Conservation (phyloP, 768 basidiomycete genomes). For the Lyophyllum semitale region DNA sequence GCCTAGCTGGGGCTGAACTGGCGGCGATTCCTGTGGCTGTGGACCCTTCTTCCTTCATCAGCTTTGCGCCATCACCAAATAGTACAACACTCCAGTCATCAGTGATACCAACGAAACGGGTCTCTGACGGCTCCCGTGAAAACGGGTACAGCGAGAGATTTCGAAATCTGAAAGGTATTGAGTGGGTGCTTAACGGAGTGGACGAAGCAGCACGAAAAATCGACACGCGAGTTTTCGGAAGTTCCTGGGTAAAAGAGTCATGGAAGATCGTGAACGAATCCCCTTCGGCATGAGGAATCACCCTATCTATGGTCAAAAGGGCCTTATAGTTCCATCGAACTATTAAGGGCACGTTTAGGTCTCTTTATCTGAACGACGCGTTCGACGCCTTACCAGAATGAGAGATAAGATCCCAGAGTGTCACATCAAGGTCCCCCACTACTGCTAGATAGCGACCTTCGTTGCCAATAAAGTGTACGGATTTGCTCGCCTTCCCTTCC, state of each 20-base stretch:
- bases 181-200: slow-evolving; percentile 40
- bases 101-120: slow-evolving; percentile 73
- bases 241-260: slow-evolving; percentile 27
- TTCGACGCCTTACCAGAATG: slow-evolving; percentile 51
- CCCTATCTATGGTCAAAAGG: slow-evolving; percentile 34
- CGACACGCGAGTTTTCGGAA: slow-evolving; percentile 39
- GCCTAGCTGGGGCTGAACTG: slow-evolving; percentile 28
- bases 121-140: slow-evolving; percentile 32
- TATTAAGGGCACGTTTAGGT: slow-evolving; percentile 23
- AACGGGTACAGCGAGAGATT: slow-evolving; percentile 42
- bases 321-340: slow-evolving; percentile 61
- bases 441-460: slow-evolving; percentile 73
- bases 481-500: slow-evolving; percentile 46
- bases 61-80: slow-evolving; percentile 60
- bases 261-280: slow-evolving; percentile 65
- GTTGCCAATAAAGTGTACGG: slow-evolving; percentile 66
- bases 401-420: slow-evolving; percentile 73
- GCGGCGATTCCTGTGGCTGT: slow-evolving; percentile 38
- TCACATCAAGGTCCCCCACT: slow-evolving; percentile 46
- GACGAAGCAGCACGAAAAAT: slow-evolving; percentile 51
- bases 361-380: not conserved
- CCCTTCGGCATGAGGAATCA: slow-evolving; percentile 58
- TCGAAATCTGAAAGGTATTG: slow-evolving; percentile 66
- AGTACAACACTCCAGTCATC: slow-evolving; percentile 63
- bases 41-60: slow-evolving; percentile 43